Base-by-base conservation (phyloP, 192 early-diverging fungal genomes). In the Backusella australiensis region DNA sequence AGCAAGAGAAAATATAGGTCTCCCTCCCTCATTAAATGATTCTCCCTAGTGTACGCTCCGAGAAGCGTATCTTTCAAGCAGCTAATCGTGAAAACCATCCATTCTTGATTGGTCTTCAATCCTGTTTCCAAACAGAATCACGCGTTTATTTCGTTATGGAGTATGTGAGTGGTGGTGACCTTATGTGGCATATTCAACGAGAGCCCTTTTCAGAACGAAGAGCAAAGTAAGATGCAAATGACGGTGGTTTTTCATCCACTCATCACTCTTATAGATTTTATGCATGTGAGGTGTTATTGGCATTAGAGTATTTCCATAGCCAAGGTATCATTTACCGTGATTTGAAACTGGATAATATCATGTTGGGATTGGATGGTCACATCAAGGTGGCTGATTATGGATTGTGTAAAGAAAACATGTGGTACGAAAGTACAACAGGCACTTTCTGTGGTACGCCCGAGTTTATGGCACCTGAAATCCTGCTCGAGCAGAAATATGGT, bases 341-440 rank as follows among this genome's bases (percentile, higher is more conserved):
- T 88, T 84, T 99, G 70, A 99, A 99, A 85, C 88, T 98, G 44
- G 96, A 98, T 82, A 99, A 98, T 77, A 98, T 99, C 68, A 81
- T 98, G 77, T 84, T 99, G 41, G 91, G 95, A 11, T 78, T 90
- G 72, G 91, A 98, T 71, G 98, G 98, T 14, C 97, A 99, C 74
- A 93, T 99, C 82, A 99, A 99, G 85, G 93, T 99, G 65, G 96
- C 96, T 23, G 98, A 99, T 86, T 99, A 97, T 82, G 98, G 98
- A 38, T 87, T 99, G 59, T 99, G 98, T 85, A 99, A 99, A 88
- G 97, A 92, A 75, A 94, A 95, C 77, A 98, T 98, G 94, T 88
- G 89, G 49, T 92, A 91, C 75, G 96, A 96, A 15, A 85, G 87
- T 19, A 94, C 92, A 0, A 98, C 98, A 4, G 94, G 92, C 65